Evolutionary conservation across 805 yeast species (phyloP), one percentile per base, ranked within the genome.

Genomic region (Ascoidea rubescens): DNA sequence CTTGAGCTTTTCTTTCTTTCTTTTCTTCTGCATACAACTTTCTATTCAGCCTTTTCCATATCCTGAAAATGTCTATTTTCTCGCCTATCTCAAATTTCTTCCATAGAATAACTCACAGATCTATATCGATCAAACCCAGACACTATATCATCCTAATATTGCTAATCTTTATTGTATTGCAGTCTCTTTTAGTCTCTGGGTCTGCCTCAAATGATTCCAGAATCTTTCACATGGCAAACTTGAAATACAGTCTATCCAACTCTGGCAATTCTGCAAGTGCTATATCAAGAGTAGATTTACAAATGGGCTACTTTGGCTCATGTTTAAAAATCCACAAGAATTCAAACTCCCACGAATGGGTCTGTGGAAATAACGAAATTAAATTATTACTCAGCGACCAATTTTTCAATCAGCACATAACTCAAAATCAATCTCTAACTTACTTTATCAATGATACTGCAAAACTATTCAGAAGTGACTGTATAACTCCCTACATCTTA

Each of bases 221-320:
- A 48, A 45, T 45, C 7, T 55, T 55, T 50, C 50, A 54, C 28
- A 21, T 55, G 21, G 31, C 54, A n/a, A 52, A 54, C 21, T 47
- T 55, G 17, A 55, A 48, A 50, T 32, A 49, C 55, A 6, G 32
- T 4, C 53, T 56, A 30, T 16, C 53, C 10, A 45, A 55, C 5
- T 54, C 54, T n/a, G 54, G 52, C 8, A 53, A 55, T 30, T 55
- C 54, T 30, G 56, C 56, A 28, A 55, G 52, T 21, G 57, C 57
- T 5, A 48, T 55, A n/a, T 54, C 56, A 5, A 54, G 52, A 32
- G 50, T 55, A 47, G 50, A 54, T 21, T 56, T 52, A 28, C 55
- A 55, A 7, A 47, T 55, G n/a, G 58, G 58, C 2, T 55, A 55
- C 42, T 55, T 55, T 47, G 50, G 55, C 14, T 48, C 55, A 16